Base-by-base conservation (phyloP, 108 stramenopile genomes). In the Aurantiochytrium sp. region DNA sequence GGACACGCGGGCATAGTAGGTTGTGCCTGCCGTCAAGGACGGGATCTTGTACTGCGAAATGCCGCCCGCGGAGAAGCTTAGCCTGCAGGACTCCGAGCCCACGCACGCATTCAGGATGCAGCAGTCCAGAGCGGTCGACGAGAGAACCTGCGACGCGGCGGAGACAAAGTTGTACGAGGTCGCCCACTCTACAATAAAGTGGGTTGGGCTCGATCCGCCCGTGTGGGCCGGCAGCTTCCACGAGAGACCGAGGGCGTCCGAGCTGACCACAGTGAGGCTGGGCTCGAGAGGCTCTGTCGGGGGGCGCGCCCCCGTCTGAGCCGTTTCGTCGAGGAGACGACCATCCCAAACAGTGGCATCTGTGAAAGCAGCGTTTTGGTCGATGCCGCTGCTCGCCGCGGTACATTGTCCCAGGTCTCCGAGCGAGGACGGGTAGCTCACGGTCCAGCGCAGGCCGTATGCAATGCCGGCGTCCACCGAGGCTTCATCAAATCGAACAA, bases 141-240 rank as follows among this genome's bases (percentile, higher is more conserved):
- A 81, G n/a, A 81, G 45, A 81, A 48, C n/a, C 36, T 12, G 12
- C 8, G 34, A 2, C 34, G 27, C 24, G 10, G 32, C 8, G 39
- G 73, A 22, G 17, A 30, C 45, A 48, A 81, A 81, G 73, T 48
- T 17, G 24, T 41, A 81, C 42, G 12, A 12, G 39, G 12, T 81
- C 19, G 42, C n/a, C 73, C 73, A 81, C 73, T 81, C 73, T 0
- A 87, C 87, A 30, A 68, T 1, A 68, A 87, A 87, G 10, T 87
- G 42, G 48, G 87, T 68, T 15, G 37, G 32, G 0, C 4, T 4
- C 17, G 30, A 37, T 5, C 87, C 87, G 6, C 87, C 87, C 12
- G 55, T 36, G 48, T 68, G 32, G 10, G 42, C 27, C 19, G 87
- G 87, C 27, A 32, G 8, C 27, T 73, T 68, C 87, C 87, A 87